A percentile compares a stretch with the other conserved stretches of the same genome.
Evolutionary conservation across 306 rosid genomes (phyloP).

Genomic region (Quercus glauca): DNA sequence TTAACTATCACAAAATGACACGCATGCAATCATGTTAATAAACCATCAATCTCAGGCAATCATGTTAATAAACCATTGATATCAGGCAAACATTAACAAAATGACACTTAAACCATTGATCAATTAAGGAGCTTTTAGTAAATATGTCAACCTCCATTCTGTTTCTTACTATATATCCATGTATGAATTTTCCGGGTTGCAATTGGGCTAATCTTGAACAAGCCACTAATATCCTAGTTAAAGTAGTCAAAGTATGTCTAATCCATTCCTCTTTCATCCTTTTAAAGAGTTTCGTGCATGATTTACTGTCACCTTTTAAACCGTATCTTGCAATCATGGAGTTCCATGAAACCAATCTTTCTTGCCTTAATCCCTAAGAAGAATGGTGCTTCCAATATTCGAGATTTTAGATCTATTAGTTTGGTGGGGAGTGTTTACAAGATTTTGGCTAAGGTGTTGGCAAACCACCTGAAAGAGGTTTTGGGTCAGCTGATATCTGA

Average conservation of each 20-base stretch:
- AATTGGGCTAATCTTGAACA: slow-evolving; percentile 51
- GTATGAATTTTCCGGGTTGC: slow-evolving; percentile 56
- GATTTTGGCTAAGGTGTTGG: no score
- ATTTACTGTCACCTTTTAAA: slow-evolving; percentile 57
- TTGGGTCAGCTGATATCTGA: no score
- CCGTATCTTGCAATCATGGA: slow-evolving; percentile 62
- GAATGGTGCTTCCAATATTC: no score
- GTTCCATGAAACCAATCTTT: slow-evolving; percentile 77
- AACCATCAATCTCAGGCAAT: no score
- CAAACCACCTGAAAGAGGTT: no score
- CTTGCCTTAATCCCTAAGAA: not conserved
- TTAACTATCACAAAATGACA: no score
- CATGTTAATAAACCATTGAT: no score
- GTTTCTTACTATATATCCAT: slow-evolving; percentile 59
- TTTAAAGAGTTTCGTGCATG: slow-evolving; percentile 56
- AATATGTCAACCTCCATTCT: slow-evolving; percentile 48
- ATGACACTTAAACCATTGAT: slow-evolving; percentile 37
- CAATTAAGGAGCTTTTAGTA: slow-evolving; percentile 52
- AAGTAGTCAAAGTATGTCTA: slow-evolving; percentile 58
- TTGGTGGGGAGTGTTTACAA: no score
- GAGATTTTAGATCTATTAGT: no score
- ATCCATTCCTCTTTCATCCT: slow-evolving; percentile 60
- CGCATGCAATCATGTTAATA: no score
- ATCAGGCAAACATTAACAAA: no score
- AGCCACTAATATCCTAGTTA: slow-evolving; percentile 58